A percentile compares a stretch with the other conserved stretches of the same genome.
Conservation (phyloP, 2,329 filamentous ascomycete genomes). For the Sporothrix pseudoabietina region DNA sequence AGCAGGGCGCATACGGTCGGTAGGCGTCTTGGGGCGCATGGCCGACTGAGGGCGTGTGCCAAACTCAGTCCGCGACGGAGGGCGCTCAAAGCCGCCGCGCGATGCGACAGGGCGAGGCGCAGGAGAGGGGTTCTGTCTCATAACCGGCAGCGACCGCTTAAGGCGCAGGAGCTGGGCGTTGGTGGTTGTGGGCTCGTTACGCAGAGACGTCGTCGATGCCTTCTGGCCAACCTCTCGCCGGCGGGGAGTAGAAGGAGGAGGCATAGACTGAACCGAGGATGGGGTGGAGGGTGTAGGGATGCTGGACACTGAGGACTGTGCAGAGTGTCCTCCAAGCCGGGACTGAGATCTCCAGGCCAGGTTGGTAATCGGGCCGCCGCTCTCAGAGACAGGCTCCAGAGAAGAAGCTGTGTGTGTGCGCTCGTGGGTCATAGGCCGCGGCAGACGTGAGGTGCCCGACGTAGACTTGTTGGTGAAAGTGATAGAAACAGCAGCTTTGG, state of each 20-base stretch:
- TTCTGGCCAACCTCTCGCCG: constrained; percentile 62
- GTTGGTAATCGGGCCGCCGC: constrained; percentile 68
- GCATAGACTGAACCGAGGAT: constrained; percentile 54
- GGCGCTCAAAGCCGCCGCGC: constrained; percentile 56
- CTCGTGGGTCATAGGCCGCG: constrained; percentile 72
- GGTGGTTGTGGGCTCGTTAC: constrained; percentile 65
- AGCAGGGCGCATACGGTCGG: constrained; percentile 59
- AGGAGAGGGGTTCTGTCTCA: constrained; percentile 56
- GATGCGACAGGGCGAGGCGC: constrained; percentile 49
- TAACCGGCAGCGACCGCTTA: constrained; percentile 65
- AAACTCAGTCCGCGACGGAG: constrained; percentile 60
- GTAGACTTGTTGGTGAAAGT: constrained; percentile 85
- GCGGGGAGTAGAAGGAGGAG: constrained; percentile 60
- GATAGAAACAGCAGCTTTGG: constrained; percentile 76
- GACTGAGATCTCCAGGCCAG: constrained; percentile 65
- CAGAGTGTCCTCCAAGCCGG: constrained; percentile 63
- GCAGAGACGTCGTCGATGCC: constrained; percentile 56
- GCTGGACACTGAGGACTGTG: constrained; percentile 69
- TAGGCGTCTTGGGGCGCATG: constrained; percentile 69
- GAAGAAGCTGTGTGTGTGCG: constrained; percentile 68
- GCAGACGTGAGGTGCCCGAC: constrained; percentile 67
- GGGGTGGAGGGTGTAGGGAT: constrained; percentile 63
- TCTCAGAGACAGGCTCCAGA: constrained; percentile 92
- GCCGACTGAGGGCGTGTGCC: constrained; percentile 52
- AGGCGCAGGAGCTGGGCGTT: constrained; percentile 65